Evolutionary conservation across 2,329 filamentous ascomycete species (phyloP), one percentile per base, ranked within the genome.

Genomic region (Leptographium wingfieldii): DNA sequence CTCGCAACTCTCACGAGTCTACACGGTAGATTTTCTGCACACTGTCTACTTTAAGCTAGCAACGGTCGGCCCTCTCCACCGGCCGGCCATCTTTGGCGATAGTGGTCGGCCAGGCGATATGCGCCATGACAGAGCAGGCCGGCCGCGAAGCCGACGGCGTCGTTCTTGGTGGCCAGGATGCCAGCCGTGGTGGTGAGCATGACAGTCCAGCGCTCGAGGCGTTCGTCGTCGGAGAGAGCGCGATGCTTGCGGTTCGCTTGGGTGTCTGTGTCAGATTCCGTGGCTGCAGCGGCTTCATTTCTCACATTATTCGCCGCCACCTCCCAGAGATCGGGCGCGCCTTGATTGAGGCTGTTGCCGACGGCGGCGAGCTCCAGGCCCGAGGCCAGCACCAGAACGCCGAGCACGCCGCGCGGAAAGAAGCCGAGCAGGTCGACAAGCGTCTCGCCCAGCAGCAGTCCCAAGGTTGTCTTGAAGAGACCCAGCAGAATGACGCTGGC

Each of bases 141-240:
- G 0, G 87, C 89, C 16, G 88, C 62, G 67, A 96, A 96, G 0
- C 92, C 92, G 6, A 96, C 81, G 0, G 86, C 91, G 72, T 95
- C 92, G 68, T 96, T 97, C 70, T 84, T 87, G 67, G 95, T 96
- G 0, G 90, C 90, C 56, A 97, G 72, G 59, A 95, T 80, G 3
- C 87, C 81, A 0, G 88, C 91, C 10, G 90, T 84, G 0, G 92
- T 97, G 63, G 92, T 86, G 61, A 96, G 78, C 91, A 96, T 95
- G 0, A 96, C 86, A 27, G 84, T 88, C 88, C 90, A 96, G 60
- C 91, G 79, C 70, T 90, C 83, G 60, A 80, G 80, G 54, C 84
- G 80, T 72, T 94, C 88, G 57, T 82, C 76, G 19, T 90, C 85
- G 1, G 79, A 82, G 2, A 88, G 70, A 9, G 77, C 74, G 25